These are phyloP conservation scores for Colletotrichum cuscutae DNA, from an alignment of 2,329 filamentous ascomycete species.

Conservation along the genomic window DNA sequence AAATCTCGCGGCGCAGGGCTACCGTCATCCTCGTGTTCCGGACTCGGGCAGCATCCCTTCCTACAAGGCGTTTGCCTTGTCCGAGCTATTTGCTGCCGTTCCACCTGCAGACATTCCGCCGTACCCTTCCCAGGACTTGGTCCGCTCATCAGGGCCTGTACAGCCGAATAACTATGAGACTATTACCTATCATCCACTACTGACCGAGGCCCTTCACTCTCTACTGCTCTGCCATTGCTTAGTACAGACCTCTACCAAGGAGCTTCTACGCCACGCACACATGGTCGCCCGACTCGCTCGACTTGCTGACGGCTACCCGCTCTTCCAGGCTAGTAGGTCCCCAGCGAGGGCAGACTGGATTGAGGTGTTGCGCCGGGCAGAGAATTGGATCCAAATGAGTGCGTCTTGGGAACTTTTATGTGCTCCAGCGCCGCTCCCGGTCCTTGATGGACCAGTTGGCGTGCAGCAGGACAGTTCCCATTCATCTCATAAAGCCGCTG, in stretches of 20 bases:
- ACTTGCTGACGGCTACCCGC: constrained; percentile 81
- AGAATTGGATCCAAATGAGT: constrained; percentile 76
- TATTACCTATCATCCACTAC: constrained; percentile 83
- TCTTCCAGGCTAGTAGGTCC: constrained; percentile 79
- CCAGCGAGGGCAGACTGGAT: constrained; percentile 84
- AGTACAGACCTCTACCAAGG: constrained; percentile 80
- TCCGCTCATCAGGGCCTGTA: constrained; percentile 44
- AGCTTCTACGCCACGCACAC: constrained; percentile 81
- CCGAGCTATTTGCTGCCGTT: constrained; percentile 76
- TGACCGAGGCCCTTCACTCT: constrained; percentile 82
- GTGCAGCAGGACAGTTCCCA: constrained; percentile 37
- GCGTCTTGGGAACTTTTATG: constrained; percentile 79
- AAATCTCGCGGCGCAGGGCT: constrained; percentile 63
- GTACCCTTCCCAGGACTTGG: constrained; percentile 64
- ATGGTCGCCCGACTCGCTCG: constrained; percentile 82
- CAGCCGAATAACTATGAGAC: constrained; percentile 60
- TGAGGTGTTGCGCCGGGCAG: constrained; percentile 74
- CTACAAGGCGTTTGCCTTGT: constrained; percentile 57
- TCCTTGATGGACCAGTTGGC: constrained; percentile 36
- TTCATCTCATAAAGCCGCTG: constrained; percentile 41
- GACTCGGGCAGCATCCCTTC: constrained; percentile 36
- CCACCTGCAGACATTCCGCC: constrained; percentile 74
- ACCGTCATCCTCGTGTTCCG: constrained; percentile 49
- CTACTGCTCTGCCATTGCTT: constrained; percentile 83
- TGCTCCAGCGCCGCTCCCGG: constrained; percentile 64